Conservation (phyloP, 2,329 filamentous ascomycete species). For the Fusarium phyllophilum region DNA sequence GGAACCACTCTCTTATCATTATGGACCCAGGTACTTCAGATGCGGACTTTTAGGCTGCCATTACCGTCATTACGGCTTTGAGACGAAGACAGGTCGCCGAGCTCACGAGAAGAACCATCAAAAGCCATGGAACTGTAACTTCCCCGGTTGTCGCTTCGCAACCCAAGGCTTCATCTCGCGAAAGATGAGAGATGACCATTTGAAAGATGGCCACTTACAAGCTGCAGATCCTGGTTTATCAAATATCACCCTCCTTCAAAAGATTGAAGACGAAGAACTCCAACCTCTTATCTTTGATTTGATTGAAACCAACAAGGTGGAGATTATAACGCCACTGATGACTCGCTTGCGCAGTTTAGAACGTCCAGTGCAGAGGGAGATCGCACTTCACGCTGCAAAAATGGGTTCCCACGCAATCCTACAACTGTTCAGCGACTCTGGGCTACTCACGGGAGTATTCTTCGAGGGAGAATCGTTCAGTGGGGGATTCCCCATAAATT, state of each 20-base stretch:
- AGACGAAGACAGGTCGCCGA: rapidly evolving
- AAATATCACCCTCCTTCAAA: rapidly evolving
- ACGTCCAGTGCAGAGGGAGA: rapidly evolving
- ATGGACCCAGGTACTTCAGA: background rate
- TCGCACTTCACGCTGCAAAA: rapidly evolving
- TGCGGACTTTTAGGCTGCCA: rapidly evolving
- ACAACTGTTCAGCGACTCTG: background rate
- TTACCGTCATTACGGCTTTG: background rate
- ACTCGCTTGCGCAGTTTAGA: rapidly evolving
- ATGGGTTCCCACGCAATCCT: rapidly evolving
- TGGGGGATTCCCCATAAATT: no score
- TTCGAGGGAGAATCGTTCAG: no score
- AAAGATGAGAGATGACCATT: background rate
- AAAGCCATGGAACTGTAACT: background rate
- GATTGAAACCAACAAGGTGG: rapidly evolving
- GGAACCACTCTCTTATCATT: rapidly evolving
- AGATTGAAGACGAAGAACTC: background rate
- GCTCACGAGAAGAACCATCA: background rate
- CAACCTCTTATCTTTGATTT: background rate
- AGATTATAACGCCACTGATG: rapidly evolving
- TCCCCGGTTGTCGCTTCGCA: rapidly evolving
- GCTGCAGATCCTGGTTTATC: rapidly evolving
- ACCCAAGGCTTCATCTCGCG: background rate
- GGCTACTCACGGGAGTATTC: background rate
- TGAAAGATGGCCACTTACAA: rapidly evolving